A percentile compares a stretch with the other conserved stretches of the same genome.
These are phyloP conservation scores for Knufia petricola DNA, from an alignment of 2,329 filamentous ascomycete genomes.

Conservation along the genomic window DNA sequence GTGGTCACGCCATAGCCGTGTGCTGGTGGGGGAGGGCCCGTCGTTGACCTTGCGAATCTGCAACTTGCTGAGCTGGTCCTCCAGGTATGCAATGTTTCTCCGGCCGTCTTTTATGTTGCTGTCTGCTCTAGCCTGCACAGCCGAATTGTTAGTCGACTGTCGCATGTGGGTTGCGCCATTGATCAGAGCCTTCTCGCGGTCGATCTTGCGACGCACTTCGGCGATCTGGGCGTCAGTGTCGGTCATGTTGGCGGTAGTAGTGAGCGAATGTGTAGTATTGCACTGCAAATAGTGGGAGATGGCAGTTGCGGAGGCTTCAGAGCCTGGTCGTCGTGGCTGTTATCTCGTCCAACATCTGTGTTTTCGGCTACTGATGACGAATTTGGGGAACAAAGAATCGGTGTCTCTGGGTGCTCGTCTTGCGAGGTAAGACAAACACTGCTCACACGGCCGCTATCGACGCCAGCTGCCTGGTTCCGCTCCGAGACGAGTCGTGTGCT, in stretches of 20 bases:
- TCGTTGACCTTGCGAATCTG: conserved; percentile 68
- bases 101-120: conserved; percentile 88
- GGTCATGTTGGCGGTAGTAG: conserved; percentile 40
- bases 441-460: background rate
- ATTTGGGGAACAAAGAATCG: conserved; percentile 1
- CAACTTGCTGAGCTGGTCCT: conserved; percentile 81
- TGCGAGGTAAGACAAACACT: background rate
- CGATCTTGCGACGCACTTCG: conserved; percentile 92
- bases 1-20: conserved; percentile 22
- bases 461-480: background rate
- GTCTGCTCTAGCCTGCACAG: conserved; percentile 81
- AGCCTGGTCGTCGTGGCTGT: background rate
- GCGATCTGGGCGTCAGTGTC: conserved; percentile 55
- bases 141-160: conserved; percentile 87
- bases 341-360: conserved; percentile 8
- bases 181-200: conserved; percentile 91
- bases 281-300: background rate
- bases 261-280: background rate
- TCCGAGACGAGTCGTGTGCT: background rate
- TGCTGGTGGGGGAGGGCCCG: conserved; percentile 43
- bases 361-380: conserved; percentile 10
- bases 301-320: background rate
- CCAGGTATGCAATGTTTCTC: conserved; percentile 89
- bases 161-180: conserved; percentile 90
- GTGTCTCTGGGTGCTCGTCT: background rate